These are phyloP conservation scores for Brettanomyces custersianus DNA, from an alignment of 805 yeast genomes.

Conservation along the genomic window DNA sequence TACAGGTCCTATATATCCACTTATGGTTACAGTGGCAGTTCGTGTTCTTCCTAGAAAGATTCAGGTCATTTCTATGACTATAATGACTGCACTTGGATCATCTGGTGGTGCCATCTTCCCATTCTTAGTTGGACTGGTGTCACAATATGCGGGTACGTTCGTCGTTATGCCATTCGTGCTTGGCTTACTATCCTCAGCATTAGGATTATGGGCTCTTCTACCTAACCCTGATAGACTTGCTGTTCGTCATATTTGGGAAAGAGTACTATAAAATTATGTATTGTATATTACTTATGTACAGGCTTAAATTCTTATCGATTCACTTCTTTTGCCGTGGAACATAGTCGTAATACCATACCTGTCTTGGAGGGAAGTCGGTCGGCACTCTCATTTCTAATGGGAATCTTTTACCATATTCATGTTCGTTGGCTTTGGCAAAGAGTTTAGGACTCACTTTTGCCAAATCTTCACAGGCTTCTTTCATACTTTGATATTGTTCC, in stretches of 20 bases:
- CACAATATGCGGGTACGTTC: conserved; percentile 36
- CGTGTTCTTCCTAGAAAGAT: conserved; percentile 41
- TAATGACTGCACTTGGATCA: conserved; percentile 47
- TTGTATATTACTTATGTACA: background rate
- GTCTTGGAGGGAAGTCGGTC: conserved; percentile 78
- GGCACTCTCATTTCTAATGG: conserved; percentile 84
- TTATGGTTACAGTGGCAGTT: conserved; percentile 37
- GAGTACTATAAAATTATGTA: conserved; percentile 9
- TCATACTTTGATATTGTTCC: conserved; percentile 57
- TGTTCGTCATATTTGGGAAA: conserved; percentile 18
- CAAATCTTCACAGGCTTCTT: conserved; percentile 67
- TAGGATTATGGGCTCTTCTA: conserved; percentile 30
- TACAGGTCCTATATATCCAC: conserved; percentile 60
- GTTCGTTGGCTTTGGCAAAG: conserved; percentile 51
- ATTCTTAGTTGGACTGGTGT: conserved; percentile 40
- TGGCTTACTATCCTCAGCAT: conserved; percentile 27
- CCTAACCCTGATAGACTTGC: conserved; percentile 34
- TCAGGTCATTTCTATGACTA: conserved; percentile 39
- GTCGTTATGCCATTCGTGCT: conserved; percentile 42
- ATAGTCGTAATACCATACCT: conserved; percentile 66
- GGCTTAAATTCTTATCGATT: background rate
- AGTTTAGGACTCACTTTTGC: conserved; percentile 41
- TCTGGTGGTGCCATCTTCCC: conserved; percentile 53
- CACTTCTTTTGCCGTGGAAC: conserved; percentile 13
- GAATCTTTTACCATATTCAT: conserved; percentile 52